Evolutionary conservation across 2,329 filamentous ascomycete species (phyloP).

Genomic region (Penicillium sp.): DNA sequence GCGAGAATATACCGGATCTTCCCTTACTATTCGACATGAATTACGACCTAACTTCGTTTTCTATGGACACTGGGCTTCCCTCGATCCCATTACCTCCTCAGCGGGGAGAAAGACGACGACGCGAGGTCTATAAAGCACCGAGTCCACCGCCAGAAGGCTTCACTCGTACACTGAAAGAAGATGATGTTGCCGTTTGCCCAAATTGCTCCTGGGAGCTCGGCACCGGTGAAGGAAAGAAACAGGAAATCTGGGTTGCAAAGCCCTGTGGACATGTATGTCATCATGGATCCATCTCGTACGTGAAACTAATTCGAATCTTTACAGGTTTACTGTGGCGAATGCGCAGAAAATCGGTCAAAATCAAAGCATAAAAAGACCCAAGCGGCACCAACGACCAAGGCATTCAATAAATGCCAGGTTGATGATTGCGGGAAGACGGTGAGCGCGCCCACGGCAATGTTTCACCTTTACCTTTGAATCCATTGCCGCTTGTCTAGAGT

Average conservation of each 20-base stretch:
- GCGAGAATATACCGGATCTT: neutral
- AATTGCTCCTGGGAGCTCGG: constrained; percentile 81
- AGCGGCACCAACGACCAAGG: constrained; percentile 26
- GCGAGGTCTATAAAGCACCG: constrained; percentile 54
- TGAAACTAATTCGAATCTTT: no score
- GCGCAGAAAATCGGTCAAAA: constrained; percentile 37
- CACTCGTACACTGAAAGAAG: constrained; percentile 66
- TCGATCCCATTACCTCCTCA: neutral
- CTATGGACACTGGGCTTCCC: constrained; percentile 2
- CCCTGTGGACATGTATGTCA: constrained; percentile 79
- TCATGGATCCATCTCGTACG: no score
- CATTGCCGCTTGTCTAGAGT: constrained; percentile 3
- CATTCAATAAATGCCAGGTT: constrained; percentile 43
- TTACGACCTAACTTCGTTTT: constrained; percentile 10
- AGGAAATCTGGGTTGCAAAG: constrained; percentile 89
- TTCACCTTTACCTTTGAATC: constrained; percentile 45
- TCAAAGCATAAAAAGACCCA: constrained; percentile 32
- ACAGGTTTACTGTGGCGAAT: constrained; percentile 48
- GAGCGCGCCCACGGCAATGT: constrained; percentile 38
- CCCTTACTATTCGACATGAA: constrained; percentile 3
- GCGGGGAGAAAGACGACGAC: constrained; percentile 9
- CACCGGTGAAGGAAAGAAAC: constrained; percentile 62
- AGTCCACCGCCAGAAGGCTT: constrained; percentile 67
- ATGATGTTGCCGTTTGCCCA: constrained; percentile 72
- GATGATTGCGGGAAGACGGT: constrained; percentile 39